Percentiles rank a stretch among this genome's conserved stretches.
phyloP scores from a whole-genome alignment of 768 basidiomycete species.

The Tulasnella sp. region DNA sequence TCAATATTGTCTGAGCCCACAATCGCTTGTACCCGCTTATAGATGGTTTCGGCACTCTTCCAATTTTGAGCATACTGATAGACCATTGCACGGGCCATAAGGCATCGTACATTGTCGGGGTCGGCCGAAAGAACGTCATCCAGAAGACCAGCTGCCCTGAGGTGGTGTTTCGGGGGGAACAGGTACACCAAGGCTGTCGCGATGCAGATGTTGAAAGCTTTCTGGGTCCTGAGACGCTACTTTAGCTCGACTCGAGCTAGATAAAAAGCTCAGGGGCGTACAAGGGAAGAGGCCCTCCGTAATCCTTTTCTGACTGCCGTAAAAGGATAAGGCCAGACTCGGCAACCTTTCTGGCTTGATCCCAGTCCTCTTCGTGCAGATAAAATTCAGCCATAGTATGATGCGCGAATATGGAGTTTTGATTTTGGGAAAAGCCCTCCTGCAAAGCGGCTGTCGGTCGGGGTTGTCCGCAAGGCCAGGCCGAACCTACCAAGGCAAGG shows the following conservation, averaged over 20 bases:
- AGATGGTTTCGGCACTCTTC: slow-evolving; percentile 65
- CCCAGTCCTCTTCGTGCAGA: slow-evolving; percentile 69
- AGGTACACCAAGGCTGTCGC: slow-evolving; percentile 80
- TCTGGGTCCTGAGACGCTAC: slow-evolving; percentile 55
- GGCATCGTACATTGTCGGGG: slow-evolving; percentile 62
- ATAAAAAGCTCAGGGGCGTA: slow-evolving; percentile 42
- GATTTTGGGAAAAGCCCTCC: slow-evolving; percentile 58
- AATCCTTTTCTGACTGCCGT: slow-evolving; percentile 56
- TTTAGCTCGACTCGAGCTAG: background rate
- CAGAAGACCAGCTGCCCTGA: slow-evolving; percentile 72
- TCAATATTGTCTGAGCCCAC: slow-evolving; percentile 50
- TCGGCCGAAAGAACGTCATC: slow-evolving; percentile 68
- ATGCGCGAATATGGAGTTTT: slow-evolving; percentile 66
- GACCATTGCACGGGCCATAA: slow-evolving; percentile 78
- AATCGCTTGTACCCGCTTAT: slow-evolving; percentile 59
- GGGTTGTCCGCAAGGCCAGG: background rate
- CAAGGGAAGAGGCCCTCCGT: slow-evolving; percentile 58
- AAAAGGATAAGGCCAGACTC: slow-evolving; percentile 70
- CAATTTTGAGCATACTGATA: slow-evolving; percentile 66
- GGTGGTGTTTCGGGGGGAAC: slow-evolving; percentile 88
- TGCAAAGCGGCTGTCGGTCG: slow-evolving; percentile 40
- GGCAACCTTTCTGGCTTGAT: slow-evolving; percentile 68
- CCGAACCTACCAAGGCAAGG: slow-evolving; percentile 59
- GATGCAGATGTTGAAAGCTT: slow-evolving; percentile 70
- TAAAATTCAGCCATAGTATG: slow-evolving; percentile 70